These are phyloP conservation scores for Tricholoma sp. DNA, from an alignment of 768 basidiomycete species.

Conservation along the genomic window DNA sequence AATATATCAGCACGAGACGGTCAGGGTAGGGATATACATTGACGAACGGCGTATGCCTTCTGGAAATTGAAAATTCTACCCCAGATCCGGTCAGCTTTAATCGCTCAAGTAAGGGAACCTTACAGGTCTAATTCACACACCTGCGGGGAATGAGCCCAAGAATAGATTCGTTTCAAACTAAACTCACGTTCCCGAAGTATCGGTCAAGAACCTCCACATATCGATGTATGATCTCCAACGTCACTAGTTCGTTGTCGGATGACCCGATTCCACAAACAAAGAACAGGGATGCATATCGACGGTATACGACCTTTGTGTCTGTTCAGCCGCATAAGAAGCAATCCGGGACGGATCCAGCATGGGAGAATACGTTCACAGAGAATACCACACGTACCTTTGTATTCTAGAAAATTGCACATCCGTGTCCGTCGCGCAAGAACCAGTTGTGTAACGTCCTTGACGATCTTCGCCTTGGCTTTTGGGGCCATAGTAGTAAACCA, in stretches of 20 bases:
- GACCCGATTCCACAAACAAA: conserved; percentile 86
- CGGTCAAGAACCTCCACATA: conserved; percentile 90
- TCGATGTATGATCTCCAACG: conserved; percentile 90
- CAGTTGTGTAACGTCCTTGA: conserved; percentile 98
- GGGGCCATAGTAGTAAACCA: conserved; percentile 96
- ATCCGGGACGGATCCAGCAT: neutral
- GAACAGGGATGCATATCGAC: conserved; percentile 93
- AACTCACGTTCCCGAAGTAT: conserved; percentile 85
- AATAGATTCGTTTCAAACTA: neutral
- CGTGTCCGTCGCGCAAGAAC: conserved; percentile 92
- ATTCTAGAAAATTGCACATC: conserved; percentile 99
- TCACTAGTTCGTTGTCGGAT: conserved; percentile 86
- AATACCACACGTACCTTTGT: conserved; percentile 69
- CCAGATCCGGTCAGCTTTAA: conserved; percentile 3
- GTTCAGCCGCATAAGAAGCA: conserved; percentile 26
- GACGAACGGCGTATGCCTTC: conserved; percentile 86
- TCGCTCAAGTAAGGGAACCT: conserved; percentile 22
- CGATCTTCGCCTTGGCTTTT: conserved; percentile 92
- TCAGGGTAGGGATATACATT: neutral
- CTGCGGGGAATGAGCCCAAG: conserved; percentile 29
- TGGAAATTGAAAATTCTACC: conserved; percentile 98
- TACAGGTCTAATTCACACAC: conserved; percentile 95
- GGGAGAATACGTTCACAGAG: neutral
- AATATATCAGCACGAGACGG: conserved; percentile 3
- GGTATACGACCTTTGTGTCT: conserved; percentile 89